Percentiles rank a stretch among this genome's conserved stretches.
Conservation (phyloP, 371 early-diverging fungal species). For the Saksenaea vasiformis region DNA sequence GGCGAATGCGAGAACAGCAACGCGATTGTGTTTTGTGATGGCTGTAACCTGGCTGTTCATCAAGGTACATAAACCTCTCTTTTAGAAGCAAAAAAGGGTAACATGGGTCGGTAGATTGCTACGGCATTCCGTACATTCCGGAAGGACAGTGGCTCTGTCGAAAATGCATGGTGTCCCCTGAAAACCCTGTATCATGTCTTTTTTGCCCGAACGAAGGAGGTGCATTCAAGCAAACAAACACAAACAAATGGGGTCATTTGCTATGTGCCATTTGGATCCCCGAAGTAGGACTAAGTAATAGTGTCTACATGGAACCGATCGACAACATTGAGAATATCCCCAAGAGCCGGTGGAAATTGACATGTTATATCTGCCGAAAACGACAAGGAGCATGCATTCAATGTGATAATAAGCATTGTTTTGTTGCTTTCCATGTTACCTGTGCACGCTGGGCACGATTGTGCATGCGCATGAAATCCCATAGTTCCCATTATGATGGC, state of each 20-base stretch:
- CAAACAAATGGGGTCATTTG: conserved; percentile 95
- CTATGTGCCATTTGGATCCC: conserved; percentile 97
- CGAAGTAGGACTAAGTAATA: conserved; percentile 88
- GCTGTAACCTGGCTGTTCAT: conserved; percentile 98
- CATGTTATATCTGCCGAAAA: conserved; percentile 87
- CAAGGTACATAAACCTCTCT: conserved; percentile 64
- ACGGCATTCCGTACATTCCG: conserved; percentile 99
- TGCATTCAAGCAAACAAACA: conserved; percentile 95
- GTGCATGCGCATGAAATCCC: conserved; percentile 82
- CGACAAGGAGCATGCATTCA: conserved; percentile 93
- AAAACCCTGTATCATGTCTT: conserved; percentile 86
- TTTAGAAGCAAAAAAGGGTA: neutral
- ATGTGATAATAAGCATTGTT: conserved; percentile 89
- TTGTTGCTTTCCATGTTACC: conserved; percentile 90
- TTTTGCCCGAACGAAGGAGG: conserved; percentile 96
- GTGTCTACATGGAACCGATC: conserved; percentile 97
- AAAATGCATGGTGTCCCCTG: conserved; percentile 94
- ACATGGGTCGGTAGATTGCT: conserved; percentile 75
- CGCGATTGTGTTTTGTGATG: conserved; percentile 99
- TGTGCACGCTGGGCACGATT: conserved; percentile 90
- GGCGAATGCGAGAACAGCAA: conserved; percentile 97
- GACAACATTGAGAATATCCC: conserved; percentile 89
- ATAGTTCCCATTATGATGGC: conserved; percentile 46
- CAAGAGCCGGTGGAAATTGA: conserved; percentile 84
- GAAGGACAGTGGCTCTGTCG: conserved; percentile 99